phyloP scores from a whole-genome alignment of 2,329 filamentous ascomycete genomes.

The Ophiosphaerella narmari region DNA sequence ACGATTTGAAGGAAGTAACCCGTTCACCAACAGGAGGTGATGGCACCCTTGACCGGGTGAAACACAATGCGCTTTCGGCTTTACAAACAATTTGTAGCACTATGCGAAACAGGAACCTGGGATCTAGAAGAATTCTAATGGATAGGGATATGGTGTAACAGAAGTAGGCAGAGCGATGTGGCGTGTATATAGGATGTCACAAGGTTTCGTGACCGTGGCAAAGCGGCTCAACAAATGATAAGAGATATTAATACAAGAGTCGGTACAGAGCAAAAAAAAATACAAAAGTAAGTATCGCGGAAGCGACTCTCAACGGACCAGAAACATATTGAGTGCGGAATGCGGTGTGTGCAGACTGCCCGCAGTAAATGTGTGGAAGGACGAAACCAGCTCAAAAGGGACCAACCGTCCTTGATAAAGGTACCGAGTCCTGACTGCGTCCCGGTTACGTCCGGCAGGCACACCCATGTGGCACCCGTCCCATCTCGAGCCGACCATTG shows the following conservation, averaged over 20 bases:
- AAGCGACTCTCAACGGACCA: conserved; percentile 11
- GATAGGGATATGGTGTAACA: conserved; percentile 16
- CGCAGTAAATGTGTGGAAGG: conserved; percentile 17
- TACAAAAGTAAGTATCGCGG: conserved; percentile 4
- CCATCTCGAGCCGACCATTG: conserved; percentile 13
- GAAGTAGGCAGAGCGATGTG: neutral
- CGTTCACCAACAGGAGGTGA: conserved; percentile 4
- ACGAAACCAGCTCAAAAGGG: conserved; percentile 18
- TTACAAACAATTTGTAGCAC: conserved; percentile 5
- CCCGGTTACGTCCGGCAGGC: conserved; percentile 4
- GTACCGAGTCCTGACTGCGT: conserved; percentile 6
- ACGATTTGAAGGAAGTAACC: neutral
- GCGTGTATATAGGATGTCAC: neutral
- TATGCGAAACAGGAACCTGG: conserved; percentile 13
- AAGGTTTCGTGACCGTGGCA: no score
- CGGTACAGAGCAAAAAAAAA: neutral
- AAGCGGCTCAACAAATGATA: neutral
- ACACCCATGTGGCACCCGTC: conserved; percentile 5
- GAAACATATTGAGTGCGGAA: conserved; percentile 17
- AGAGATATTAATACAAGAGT: conserved; percentile 10
- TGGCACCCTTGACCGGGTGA: conserved; percentile 14
- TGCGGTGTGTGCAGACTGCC: conserved; percentile 18
- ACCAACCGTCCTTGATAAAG: conserved; percentile 23
- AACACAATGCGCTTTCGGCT: conserved; percentile 23
- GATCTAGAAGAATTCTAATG: conserved; percentile 1